Evolutionary conservation across 73 alveolate species (phyloP).

Genomic region (Paramecium biaurelia): DNA sequence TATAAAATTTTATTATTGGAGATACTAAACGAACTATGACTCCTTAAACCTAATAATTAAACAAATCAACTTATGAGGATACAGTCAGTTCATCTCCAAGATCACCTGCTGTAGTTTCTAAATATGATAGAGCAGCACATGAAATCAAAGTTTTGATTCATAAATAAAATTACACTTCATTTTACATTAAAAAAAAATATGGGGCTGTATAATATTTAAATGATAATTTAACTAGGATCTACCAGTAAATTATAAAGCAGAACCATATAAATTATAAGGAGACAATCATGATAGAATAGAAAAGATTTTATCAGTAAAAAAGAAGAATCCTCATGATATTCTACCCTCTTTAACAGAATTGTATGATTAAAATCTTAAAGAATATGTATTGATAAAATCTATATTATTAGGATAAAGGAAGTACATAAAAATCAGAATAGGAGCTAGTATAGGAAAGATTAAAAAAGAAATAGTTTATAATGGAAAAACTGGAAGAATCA

Average conservation of each 20-base stretch:
- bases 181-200: constrained; percentile 62
- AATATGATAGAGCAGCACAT: constrained; percentile 14
- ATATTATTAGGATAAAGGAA: background rate
- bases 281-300: constrained; percentile 63
- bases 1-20: constrained; percentile 62
- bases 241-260: constrained; percentile 71
- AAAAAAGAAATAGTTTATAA: constrained; percentile 47
- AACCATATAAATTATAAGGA: constrained; percentile 59
- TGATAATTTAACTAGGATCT: constrained; percentile 9
- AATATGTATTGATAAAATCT: background rate
- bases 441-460: constrained; percentile 38
- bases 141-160: constrained; percentile 37
- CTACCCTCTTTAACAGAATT: constrained; percentile 57
- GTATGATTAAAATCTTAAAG: constrained; percentile 43
- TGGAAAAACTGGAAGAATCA: constrained; percentile 34
- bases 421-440: constrained; percentile 53
- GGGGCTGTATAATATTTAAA: constrained; percentile 31
- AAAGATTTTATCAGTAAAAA: constrained; percentile 56
- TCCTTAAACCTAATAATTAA: constrained; percentile 16
- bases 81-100: constrained; percentile 61
- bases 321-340: constrained; percentile 51
- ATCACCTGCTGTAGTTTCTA: background rate
- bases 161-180: constrained; percentile 26
- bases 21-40: constrained; percentile 60
- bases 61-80: constrained; percentile 68